Evolutionary conservation across 495 filamentous ascomycete species (phyloP), one percentile per base, ranked within the genome.

Genomic region (Chlorociboria aeruginascens): DNA sequence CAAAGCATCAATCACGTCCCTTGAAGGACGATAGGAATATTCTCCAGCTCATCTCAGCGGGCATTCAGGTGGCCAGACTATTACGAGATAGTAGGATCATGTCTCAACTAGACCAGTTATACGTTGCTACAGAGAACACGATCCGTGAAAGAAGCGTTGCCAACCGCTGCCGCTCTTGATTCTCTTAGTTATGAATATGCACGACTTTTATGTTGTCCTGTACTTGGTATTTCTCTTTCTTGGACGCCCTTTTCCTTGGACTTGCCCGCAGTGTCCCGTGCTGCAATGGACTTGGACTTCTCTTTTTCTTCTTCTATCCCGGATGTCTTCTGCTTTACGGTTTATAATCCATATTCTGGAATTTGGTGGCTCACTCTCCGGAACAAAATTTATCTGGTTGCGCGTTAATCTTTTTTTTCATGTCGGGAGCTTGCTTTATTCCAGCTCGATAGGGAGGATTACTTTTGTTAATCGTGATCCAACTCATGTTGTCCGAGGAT

Each of bases 11-110:
- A 62, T 82, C 78, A 40, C 74, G 86, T 38, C 85, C 86, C 13
- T 69, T 87, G 50, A 93, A 93, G 75, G 86, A 93, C 69, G 86
- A 93, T 63, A 76, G 86, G 53, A 89, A 89, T 61, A 84, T 93
- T 48, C 71, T 93, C 32, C 86, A 93, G 66, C 71, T 90, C 25
- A 84, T 93, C 47, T 86, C 82, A 41, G 85, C 86, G 32, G 86
- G 86, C 20, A 83, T 83, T 43, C 86, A 93, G 63, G 86, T 93
- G 52, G 81, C 85, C 35, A 89, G 86, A 59, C 86, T 90, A 46
- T 69, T 93, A 32, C 86, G 82, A 65, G 86, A 93, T 67, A 79
- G 82, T 40, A 69, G 69, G 52, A 84, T 85, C 36, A 89, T 90
- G 86, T 75, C 82, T 50, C 83, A 78, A 61, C 65, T 90, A 57